A percentile compares a stretch with the other conserved stretches of the same genome.
These are phyloP conservation scores for Fonsecaea nubica DNA, from an alignment of 2,329 filamentous ascomycete species.

Conservation along the genomic window DNA sequence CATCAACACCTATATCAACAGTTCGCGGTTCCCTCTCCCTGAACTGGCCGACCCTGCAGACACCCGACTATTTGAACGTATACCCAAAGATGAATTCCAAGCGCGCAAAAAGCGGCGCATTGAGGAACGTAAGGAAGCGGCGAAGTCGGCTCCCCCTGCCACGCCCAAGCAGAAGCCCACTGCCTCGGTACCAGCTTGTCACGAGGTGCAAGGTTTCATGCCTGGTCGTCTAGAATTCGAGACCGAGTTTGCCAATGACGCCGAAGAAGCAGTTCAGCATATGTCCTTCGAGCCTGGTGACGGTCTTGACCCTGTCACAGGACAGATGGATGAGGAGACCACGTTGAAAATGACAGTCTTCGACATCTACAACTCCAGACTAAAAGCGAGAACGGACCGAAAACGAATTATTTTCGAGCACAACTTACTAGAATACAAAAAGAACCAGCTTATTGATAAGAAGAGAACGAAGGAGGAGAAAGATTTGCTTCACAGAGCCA, in stretches of 20 bases:
- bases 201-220: slow-evolving; percentile 99
- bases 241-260: slow-evolving; percentile 96
- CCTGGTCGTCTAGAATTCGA: slow-evolving; percentile 96
- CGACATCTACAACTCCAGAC: slow-evolving; percentile 93
- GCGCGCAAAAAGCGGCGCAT: slow-evolving; percentile 90
- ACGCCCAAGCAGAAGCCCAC: slow-evolving; percentile 95
- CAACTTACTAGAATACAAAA: slow-evolving; percentile 88
- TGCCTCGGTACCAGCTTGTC: slow-evolving; percentile 90
- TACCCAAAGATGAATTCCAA: slow-evolving; percentile 92
- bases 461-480: slow-evolving; percentile 94
- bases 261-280: slow-evolving; percentile 95
- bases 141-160: slow-evolving; percentile 80
- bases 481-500: slow-evolving; percentile 88
- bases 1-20: slow-evolving; percentile 83
- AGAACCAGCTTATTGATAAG: slow-evolving; percentile 89
- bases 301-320: slow-evolving; percentile 82
- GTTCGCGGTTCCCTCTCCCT: slow-evolving; percentile 82
- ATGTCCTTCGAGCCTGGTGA: slow-evolving; percentile 99
- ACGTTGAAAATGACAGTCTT: slow-evolving; percentile 97
- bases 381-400: slow-evolving; percentile 88
- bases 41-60: slow-evolving; percentile 84
- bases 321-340: slow-evolving; percentile 91
- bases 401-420: slow-evolving; percentile 98
- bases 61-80: slow-evolving; percentile 75
- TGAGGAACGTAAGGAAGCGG: slow-evolving; percentile 85